Evolutionary conservation across 2,329 filamentous ascomycete genomes (phyloP).

Genomic region (Claviceps paspali): DNA sequence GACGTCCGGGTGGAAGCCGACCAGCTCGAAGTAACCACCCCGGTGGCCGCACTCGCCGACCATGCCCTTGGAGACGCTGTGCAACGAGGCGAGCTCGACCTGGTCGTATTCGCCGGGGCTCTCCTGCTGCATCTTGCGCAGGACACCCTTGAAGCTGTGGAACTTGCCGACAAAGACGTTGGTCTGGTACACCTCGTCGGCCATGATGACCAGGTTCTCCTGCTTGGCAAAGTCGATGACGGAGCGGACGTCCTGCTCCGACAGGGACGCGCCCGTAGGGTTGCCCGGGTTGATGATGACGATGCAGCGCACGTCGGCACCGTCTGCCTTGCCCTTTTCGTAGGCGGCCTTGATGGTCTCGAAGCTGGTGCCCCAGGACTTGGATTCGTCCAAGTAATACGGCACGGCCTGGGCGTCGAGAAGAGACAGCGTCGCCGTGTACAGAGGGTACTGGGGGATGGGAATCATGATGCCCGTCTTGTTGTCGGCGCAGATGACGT

Average conservation of each 20-base stretch:
- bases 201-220: slow-evolving; percentile 76
- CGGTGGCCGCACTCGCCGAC: slow-evolving; percentile 96
- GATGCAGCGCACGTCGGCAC: slow-evolving; percentile 78
- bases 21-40: slow-evolving; percentile 92
- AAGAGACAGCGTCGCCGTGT: slow-evolving; percentile 80
- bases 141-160: slow-evolving; percentile 83
- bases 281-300: slow-evolving; percentile 98
- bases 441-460: slow-evolving; percentile 95
- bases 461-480: slow-evolving; percentile 78
- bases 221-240: slow-evolving; percentile 80
- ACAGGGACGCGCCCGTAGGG: slow-evolving; percentile 79
- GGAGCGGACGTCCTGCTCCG: slow-evolving; percentile 60
- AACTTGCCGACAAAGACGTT: slow-evolving; percentile 94
- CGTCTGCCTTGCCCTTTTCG: slow-evolving; percentile 57
- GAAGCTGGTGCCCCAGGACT: slow-evolving; percentile 78
- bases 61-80: slow-evolving; percentile 96
- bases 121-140: slow-evolving; percentile 67
- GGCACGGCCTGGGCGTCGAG: slow-evolving; percentile 79
- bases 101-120: slow-evolving; percentile 62
- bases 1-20: slow-evolving; percentile 74
- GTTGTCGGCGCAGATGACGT: slow-evolving; percentile 67
- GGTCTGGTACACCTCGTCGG: slow-evolving; percentile 98
- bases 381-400: slow-evolving; percentile 81
- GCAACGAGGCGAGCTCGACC: slow-evolving; percentile 80
- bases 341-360: slow-evolving; percentile 60